Conservation (phyloP, 306 rosid species). For the Rosa rugosa region DNA sequence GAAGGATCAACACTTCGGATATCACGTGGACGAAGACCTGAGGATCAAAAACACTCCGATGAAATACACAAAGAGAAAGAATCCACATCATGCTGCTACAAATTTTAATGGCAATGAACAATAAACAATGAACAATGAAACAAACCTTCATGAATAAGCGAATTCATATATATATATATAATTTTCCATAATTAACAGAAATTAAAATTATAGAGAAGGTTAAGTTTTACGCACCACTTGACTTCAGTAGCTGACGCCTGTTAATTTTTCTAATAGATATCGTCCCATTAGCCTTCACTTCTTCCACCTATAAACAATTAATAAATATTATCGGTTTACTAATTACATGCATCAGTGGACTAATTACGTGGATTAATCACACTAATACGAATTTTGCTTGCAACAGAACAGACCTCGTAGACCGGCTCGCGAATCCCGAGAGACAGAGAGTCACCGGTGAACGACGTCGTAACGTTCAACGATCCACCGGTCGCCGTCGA, state of each 20-base stretch:
- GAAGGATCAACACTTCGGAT: constrained; percentile 97
- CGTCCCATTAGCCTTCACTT: constrained; percentile 73
- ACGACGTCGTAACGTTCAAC: constrained; percentile 40
- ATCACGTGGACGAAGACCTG: constrained; percentile 99
- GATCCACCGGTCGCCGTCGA: constrained; percentile 11
- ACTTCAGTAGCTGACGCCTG: constrained; percentile 86
- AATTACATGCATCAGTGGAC: neutral
- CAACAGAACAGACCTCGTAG: constrained; percentile 63
- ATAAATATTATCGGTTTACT: neutral
- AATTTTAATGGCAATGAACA: neutral
- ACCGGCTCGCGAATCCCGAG: constrained; percentile 96
- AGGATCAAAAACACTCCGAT: constrained; percentile 20
- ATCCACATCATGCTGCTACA: neutral
- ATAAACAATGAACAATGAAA: neutral
- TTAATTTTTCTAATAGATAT: constrained; percentile 76
- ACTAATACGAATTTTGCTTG: neutral
- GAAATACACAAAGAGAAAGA: constrained; percentile 2
- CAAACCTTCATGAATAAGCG: neutral
- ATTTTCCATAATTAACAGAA: neutral
- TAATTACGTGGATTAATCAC: neutral
- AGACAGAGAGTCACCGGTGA: constrained; percentile 56
- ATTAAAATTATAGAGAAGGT: neutral
- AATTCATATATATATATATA: neutral
- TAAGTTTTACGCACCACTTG: constrained; percentile 64
- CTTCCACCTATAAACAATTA: constrained; percentile 60